These are phyloP conservation scores for Saussurea involucrata DNA, from an alignment of 129 eudicot species.

Conservation along the genomic window DNA sequence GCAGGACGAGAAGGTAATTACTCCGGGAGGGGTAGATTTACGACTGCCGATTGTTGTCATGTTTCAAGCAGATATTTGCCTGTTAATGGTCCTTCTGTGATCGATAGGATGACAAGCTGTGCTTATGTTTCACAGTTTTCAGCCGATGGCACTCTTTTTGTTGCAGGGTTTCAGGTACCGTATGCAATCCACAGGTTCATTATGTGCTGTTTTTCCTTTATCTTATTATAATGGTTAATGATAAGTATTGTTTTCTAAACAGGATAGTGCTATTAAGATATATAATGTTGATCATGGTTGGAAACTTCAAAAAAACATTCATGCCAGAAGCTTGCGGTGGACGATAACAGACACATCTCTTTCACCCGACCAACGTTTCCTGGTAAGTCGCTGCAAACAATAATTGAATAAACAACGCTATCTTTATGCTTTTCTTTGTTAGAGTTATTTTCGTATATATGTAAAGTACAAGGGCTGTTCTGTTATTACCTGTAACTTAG, in stretches of 20 bases:
- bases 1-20: constrained; percentile 65
- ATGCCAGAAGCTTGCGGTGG: constrained; percentile 83
- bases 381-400: constrained; percentile 48
- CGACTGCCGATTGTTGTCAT: constrained; percentile 76
- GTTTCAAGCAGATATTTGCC: constrained; percentile 77
- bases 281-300: constrained; percentile 64
- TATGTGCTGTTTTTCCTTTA: neutral
- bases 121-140: constrained; percentile 91
- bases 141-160: constrained; percentile 75
- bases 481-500: too few relatives aligned
- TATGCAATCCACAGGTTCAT: neutral
- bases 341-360: constrained; percentile 91
- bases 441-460: too few relatives aligned
- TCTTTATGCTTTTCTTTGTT: too few relatives aligned
- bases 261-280: constrained; percentile 83
- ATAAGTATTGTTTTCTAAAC: neutral
- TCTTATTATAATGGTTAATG: neutral
- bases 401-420: neutral
- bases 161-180: constrained; percentile 86
- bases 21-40: constrained; percentile 71
- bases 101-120: constrained; percentile 67
- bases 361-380: constrained; percentile 88
- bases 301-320: constrained; percentile 79
- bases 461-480: too few relatives aligned
- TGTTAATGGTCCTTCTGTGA: constrained; percentile 47